Evolutionary conservation across 2,329 filamentous ascomycete genomes (phyloP), one percentile per base, ranked within the genome.

Genomic region (Exserohilum turcica): DNA sequence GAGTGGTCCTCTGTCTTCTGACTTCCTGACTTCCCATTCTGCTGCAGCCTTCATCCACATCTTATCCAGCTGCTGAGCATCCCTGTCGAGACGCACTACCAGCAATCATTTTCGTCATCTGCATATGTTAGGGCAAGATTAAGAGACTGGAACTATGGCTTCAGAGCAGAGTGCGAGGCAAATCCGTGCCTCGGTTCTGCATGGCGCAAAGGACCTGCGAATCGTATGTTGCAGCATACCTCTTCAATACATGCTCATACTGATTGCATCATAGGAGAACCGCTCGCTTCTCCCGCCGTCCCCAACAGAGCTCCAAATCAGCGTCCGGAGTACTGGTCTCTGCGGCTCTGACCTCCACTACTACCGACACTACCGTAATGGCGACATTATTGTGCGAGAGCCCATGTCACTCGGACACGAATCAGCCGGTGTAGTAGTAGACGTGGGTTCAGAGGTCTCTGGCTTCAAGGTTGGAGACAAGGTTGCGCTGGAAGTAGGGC

Each of bases 401-500:
- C 92, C 92, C 58, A 88, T 96, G 81, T 87, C 91, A 12, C 85
- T 96, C 0, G 87, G 87, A 63, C 87, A 90, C 72, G 87, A 89
- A 72, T 92, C 91, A 12, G 84, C 91, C 7, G 92, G 92, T 54
- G 88, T 90, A 24, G 82, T 97, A 35, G 85, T 91, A 48, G 83
- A 84, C 39, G 80, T 90, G 35, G 92, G 91, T 16, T 72, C 82
- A 1, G 78, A 78, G 10, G 88, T 91, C 5, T 85, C 78, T 37
- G 77, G 75, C 28, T 84, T 96, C 58, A 78, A 84, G 62, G 71
- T 82, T 9, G 92, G 92, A 52, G 92, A 97, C 77, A 87, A 90
- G 65, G 88, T 97, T 16, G 92, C 93, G n/a, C 80, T 97, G 36
- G 93, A 97, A 80, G 93, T 95, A 12, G 93, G 93, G 44, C 84